phyloP scores from a whole-genome alignment of 139 green algal species.

The Klebsormidium nitens region DNA sequence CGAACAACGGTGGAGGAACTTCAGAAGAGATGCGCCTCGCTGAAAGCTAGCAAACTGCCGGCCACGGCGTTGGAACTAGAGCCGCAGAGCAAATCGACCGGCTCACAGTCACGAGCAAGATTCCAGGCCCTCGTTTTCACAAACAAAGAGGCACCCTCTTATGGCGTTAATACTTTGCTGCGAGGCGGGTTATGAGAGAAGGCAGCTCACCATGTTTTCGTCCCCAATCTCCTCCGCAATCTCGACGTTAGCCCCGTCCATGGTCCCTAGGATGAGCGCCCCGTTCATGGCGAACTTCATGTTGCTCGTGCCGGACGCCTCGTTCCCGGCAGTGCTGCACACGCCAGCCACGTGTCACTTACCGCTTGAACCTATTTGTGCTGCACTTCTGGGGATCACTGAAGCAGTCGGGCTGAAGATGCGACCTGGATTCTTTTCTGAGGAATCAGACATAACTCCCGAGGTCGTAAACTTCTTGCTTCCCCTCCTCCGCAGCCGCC shows the following conservation, averaged over 20 bases:
- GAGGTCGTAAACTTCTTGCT: neutral
- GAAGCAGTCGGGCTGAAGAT: neutral
- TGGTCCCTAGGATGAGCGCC: constrained; percentile 95
- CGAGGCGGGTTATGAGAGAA: neutral
- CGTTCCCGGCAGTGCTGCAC: constrained; percentile 73
- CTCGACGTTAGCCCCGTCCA: constrained; percentile 98
- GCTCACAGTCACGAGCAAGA: neutral
- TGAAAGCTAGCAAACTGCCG: no score
- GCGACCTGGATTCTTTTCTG: neutral
- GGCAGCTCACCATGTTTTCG: constrained; percentile 64
- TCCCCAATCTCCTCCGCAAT: constrained; percentile 81
- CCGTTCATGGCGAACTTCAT: constrained; percentile 99
- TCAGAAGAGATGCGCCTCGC: no score
- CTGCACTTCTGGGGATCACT: neutral
- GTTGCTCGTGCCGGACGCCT: constrained; percentile 91
- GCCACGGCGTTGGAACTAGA: neutral
- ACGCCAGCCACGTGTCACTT: neutral
- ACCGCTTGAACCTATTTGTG: neutral
- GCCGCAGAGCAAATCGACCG: neutral
- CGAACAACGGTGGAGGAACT: no score
- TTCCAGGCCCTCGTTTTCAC: neutral
- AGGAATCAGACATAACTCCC: neutral
- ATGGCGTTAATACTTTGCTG: neutral
- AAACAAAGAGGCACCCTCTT: neutral
- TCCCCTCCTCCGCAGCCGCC: neutral